Conservation (phyloP, 805 yeast genomes). For the Suhomyces sp. region DNA sequence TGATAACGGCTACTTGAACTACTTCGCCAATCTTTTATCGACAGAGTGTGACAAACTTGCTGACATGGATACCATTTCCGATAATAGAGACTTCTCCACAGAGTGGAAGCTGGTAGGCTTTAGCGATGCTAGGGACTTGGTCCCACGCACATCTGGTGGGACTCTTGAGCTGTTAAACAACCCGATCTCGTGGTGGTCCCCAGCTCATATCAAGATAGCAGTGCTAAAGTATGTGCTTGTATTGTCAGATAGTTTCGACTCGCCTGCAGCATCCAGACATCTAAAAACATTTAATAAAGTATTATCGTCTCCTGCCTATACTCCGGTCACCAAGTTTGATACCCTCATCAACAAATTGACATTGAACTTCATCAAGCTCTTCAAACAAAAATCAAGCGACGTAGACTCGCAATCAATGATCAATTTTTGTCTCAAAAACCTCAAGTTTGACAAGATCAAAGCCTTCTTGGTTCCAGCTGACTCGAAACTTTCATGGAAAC, state of each 20-base stretch:
- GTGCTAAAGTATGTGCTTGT: constrained; percentile 41
- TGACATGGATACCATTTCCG: constrained; percentile 26
- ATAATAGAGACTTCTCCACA: constrained; percentile 59
- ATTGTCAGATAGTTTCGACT: constrained; percentile 26
- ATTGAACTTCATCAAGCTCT: constrained; percentile 24
- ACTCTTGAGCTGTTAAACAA: neutral
- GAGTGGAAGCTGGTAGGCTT: constrained; percentile 47
- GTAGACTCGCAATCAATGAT: constrained; percentile 21
- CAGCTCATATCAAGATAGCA: constrained; percentile 26
- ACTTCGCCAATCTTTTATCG: constrained; percentile 21
- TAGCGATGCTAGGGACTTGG: constrained; percentile 11
- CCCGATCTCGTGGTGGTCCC: neutral
- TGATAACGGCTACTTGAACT: constrained; percentile 28
- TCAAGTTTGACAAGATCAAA: constrained; percentile 27
- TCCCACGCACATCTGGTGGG: constrained; percentile 12
- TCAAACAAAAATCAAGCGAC: constrained; percentile 17
- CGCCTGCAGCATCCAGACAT: constrained; percentile 17
- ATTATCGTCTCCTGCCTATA: constrained; percentile 4
- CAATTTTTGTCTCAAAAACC: constrained; percentile 30
- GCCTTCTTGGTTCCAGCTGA: constrained; percentile 10
- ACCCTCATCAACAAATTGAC: constrained; percentile 25
- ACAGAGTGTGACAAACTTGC: constrained; percentile 11
- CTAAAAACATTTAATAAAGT: constrained; percentile 26
- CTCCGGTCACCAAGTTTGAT: constrained; percentile 16
- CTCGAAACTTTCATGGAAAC: constrained; percentile 13